A percentile compares a stretch with the other conserved stretches of the same genome.
Evolutionary conservation across 768 basidiomycete genomes (phyloP).

Genomic region (Cystobasidium onofrii): DNA sequence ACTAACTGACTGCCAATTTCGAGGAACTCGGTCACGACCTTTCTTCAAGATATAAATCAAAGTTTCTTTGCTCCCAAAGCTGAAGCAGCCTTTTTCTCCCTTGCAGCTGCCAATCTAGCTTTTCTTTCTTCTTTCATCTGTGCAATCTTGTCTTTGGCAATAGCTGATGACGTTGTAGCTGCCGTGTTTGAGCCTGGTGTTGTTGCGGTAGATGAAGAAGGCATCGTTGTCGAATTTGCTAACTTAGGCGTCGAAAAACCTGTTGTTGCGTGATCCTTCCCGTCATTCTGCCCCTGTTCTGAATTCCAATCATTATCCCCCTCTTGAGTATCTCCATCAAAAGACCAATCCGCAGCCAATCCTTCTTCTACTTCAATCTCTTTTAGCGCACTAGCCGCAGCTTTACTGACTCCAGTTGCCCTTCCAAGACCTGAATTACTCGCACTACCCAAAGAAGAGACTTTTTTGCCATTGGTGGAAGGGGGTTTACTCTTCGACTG

Average conservation of each 20-base stretch:
- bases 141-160: constrained; percentile 19
- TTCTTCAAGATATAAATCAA: not conserved
- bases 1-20: no score
- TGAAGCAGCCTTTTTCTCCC: constrained; percentile 15
- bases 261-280: not conserved
- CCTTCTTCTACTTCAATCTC: constrained; percentile 19
- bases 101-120: constrained; percentile 22
- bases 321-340: not conserved
- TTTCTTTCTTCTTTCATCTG: constrained; percentile 33
- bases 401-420: constrained; percentile 1
- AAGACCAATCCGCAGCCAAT: constrained; percentile 15
- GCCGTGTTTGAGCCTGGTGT: not conserved
- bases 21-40: no score
- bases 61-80: constrained; percentile 19
- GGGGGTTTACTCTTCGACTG: not conserved
- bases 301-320: not conserved
- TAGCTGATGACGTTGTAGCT: not conserved
- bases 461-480: constrained; percentile 1
- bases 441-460: not conserved
- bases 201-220: not conserved
- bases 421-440: not conserved
- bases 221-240: not conserved
- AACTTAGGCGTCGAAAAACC: not conserved
- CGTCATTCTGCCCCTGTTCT: not conserved
- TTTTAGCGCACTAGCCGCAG: not conserved